Evolutionary conservation across 306 rosid species (phyloP).

Genomic region (Prunus salicina): DNA sequence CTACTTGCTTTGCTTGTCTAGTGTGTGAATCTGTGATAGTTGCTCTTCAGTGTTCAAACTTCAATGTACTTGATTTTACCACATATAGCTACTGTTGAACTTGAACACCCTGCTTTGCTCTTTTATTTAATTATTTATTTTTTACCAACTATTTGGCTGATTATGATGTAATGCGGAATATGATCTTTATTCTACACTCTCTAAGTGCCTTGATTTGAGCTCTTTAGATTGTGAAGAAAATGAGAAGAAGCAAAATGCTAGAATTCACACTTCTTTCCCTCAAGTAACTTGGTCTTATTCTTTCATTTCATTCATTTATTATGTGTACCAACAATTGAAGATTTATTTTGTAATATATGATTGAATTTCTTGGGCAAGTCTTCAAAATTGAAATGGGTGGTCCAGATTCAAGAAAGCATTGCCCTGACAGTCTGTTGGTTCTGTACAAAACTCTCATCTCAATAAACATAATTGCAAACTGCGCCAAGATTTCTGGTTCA

Average conservation of each 20-base stretch:
- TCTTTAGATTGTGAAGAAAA: too few species aligned
- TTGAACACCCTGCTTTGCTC: too few species aligned
- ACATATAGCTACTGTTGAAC: too few species aligned
- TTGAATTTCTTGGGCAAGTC: neutral
- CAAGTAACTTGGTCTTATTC: neutral
- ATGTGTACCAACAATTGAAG: neutral
- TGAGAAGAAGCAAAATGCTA: neutral
- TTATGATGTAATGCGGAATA: too few species aligned
- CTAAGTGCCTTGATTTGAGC: too few species aligned
- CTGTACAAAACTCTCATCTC: neutral
- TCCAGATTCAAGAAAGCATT: neutral
- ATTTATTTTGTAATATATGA: neutral
- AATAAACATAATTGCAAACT: neutral
- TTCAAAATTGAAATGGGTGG: neutral
- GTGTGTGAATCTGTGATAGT: neutral
- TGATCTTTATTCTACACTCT: too few species aligned
- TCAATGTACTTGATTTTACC: neutral
- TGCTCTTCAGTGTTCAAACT: neutral
- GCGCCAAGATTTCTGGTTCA: neutral
- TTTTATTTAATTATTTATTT: too few species aligned
- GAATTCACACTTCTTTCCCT: neutral
- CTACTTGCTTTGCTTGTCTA: neutral
- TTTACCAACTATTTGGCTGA: too few species aligned
- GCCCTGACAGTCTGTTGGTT: neutral
- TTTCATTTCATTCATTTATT: neutral